These are phyloP conservation scores for Calonectria crousiana DNA, from an alignment of 2,329 filamentous ascomycete genomes.

Conservation along the genomic window DNA sequence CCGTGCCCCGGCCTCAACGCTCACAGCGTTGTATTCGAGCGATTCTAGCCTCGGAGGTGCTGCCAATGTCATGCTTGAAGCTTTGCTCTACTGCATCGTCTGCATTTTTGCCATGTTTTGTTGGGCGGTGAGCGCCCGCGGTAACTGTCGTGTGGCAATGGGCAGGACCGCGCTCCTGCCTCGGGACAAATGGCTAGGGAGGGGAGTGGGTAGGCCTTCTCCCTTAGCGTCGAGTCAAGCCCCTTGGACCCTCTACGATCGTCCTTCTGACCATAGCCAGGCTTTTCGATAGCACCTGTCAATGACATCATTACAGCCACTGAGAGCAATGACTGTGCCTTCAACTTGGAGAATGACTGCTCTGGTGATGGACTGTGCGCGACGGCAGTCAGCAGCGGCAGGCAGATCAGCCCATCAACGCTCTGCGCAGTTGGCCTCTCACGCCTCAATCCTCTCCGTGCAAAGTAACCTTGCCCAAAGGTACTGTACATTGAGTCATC, in stretches of 20 bases:
- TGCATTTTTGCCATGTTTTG: not conserved
- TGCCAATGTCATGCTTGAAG: not conserved
- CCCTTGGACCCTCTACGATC: not conserved
- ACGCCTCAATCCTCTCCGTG: slow-evolving; percentile 1
- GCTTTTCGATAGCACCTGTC: not conserved
- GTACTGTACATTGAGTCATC: not conserved
- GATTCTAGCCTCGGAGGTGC: not conserved
- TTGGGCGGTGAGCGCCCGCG: not conserved
- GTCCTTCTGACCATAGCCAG: not conserved
- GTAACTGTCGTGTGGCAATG: not conserved
- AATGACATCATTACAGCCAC: not conserved
- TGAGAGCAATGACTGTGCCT: not conserved
- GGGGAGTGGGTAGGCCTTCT: not conserved
- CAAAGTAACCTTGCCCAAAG: slow-evolving; percentile 7
- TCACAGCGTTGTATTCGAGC: not conserved
- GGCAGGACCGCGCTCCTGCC: not conserved
- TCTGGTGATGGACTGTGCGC: not conserved
- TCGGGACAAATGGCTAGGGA: not conserved
- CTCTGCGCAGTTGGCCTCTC: not conserved
- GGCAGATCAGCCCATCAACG: slow-evolving; percentile 8
- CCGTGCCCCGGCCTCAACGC: not conserved
- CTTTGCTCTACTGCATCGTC: not conserved
- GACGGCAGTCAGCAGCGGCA: not conserved
- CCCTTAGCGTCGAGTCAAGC: not conserved
- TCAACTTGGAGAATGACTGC: slow-evolving; percentile 9